Base-by-base conservation (phyloP, 1,139 yeast species). In the Nadsonia starkeyi-henricii region DNA sequence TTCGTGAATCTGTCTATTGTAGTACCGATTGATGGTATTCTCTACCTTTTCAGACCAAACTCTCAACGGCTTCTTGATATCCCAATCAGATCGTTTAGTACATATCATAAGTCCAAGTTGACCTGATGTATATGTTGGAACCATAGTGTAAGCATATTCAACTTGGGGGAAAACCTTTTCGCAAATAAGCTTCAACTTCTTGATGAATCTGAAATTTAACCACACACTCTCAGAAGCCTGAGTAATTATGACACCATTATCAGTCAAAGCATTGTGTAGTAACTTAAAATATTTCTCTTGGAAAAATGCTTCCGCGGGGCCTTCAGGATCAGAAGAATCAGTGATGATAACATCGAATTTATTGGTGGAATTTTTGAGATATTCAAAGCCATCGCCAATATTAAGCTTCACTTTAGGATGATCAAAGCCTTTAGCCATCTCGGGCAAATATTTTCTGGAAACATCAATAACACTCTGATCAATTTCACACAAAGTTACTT, bases 271-370 rank as follows among this genome's bases (percentile, higher is more conserved):
- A 56, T 77, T 79, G 62, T 73, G 71, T 68, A 88, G 74, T 59
- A 88, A 74, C 67, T 81, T 74, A 66, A 86, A 88, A 73, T 86
- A 88, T 36, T 85, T 85, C 62, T 81, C 79, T 68, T 85, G 89
- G 77, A 88, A 88, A 53, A 88, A 75, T 28, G 83, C 74, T 64
- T 81, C 95, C 47, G 96, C 96, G 41, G 96, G 96, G 50, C 96
- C 96, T 66, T 88, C 96, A 46, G 96, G 96, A 65, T 88, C 96
- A 41, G 95, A 85, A 17, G 96, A 85, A 65, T 88, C 96, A 46
- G 96, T 85, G 65, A 88, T 81, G 63, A 88, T 86, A 43, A 86
- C 95, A 65, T 88, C 96, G 61, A 84, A 88, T 65, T 66, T 54
- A 51, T 59, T 48, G 36, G 49, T 48, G 20, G 63, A 55, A 61